A percentile compares a stretch with the other conserved stretches of the same genome.
Evolutionary conservation across 2,329 filamentous ascomycete genomes (phyloP).

Genomic region (Fusarium sambucinum): DNA sequence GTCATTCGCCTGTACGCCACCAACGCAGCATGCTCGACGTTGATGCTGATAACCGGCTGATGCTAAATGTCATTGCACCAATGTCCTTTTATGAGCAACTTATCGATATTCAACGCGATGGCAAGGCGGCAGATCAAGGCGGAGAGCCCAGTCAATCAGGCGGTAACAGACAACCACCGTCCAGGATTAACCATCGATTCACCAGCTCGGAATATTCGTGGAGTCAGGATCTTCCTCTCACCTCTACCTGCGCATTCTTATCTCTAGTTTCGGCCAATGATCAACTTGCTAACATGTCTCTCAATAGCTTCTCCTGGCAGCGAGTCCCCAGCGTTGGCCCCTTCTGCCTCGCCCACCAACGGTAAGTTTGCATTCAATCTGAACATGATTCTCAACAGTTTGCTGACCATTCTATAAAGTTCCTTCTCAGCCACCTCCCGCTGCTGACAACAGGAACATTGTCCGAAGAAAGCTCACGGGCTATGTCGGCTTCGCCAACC

Average conservation of each 20-base stretch:
- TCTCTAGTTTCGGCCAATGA: slow-evolving; percentile 4
- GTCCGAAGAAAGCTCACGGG: slow-evolving; percentile 98
- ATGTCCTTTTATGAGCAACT: slow-evolving; percentile 64
- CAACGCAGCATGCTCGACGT: slow-evolving; percentile 68
- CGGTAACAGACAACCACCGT: background rate
- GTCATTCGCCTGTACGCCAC: slow-evolving; percentile 46
- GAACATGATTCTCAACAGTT: background rate
- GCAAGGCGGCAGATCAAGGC: slow-evolving; percentile 9
- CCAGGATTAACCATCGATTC: background rate
- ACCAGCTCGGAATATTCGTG: slow-evolving; percentile 35
- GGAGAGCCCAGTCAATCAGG: slow-evolving; percentile 3
- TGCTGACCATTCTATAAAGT: slow-evolving; percentile 40
- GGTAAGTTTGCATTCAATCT: slow-evolving; percentile 50
- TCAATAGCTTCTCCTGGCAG: slow-evolving; percentile 61
- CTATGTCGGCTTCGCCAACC: slow-evolving; percentile 98
- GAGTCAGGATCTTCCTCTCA: slow-evolving; percentile 54
- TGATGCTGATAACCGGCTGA: slow-evolving; percentile 58
- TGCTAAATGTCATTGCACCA: slow-evolving; percentile 57
- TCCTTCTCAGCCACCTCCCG: slow-evolving; percentile 56
- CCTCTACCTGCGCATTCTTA: slow-evolving; percentile 38
- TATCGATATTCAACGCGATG: slow-evolving; percentile 43
- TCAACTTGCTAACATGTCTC: slow-evolving; percentile 53
- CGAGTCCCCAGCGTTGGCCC: slow-evolving; percentile 59
- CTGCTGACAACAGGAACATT: slow-evolving; percentile 86
- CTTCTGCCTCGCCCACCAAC: slow-evolving; percentile 55